These are phyloP conservation scores for Citrus mangshanensis DNA, from an alignment of 345 rosid species.

Conservation along the genomic window DNA sequence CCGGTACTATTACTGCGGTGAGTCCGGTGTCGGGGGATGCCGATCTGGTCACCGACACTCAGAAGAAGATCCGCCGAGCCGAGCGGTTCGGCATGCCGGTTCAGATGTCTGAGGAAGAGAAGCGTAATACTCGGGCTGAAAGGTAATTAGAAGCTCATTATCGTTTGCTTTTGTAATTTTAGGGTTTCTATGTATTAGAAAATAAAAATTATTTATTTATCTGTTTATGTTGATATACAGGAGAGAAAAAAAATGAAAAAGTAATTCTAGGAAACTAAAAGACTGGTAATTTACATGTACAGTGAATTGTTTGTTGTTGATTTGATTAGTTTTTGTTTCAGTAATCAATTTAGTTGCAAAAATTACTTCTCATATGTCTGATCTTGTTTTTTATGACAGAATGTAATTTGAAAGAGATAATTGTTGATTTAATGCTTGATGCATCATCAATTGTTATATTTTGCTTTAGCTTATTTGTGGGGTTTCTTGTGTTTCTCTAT, in stretches of 20 bases:
- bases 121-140: conserved; percentile 90
- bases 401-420: neutral
- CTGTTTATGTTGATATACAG: neutral
- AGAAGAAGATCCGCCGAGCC: conserved; percentile 89
- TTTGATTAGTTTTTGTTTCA: neutral
- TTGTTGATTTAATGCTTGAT: neutral
- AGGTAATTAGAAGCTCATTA: conserved; percentile 36
- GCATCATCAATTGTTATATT: neutral
- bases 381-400: neutral
- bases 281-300: neutral
- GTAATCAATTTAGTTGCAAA: neutral
- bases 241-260: neutral
- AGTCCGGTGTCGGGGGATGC: conserved; percentile 26
- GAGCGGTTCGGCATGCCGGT: conserved; percentile 88
- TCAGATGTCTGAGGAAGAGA: conserved; percentile 79
- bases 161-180: neutral
- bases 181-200: conserved; percentile 3
- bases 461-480: neutral
- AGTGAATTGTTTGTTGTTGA: neutral
- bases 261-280: neutral
- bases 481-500: neutral
- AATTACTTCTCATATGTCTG: neutral
- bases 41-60: conserved; percentile 45
- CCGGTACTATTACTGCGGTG: conserved; percentile 2
- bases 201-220: neutral